Conservation (phyloP, 371 early-diverging fungal genomes). For the Rhizopus microsporus region DNA sequence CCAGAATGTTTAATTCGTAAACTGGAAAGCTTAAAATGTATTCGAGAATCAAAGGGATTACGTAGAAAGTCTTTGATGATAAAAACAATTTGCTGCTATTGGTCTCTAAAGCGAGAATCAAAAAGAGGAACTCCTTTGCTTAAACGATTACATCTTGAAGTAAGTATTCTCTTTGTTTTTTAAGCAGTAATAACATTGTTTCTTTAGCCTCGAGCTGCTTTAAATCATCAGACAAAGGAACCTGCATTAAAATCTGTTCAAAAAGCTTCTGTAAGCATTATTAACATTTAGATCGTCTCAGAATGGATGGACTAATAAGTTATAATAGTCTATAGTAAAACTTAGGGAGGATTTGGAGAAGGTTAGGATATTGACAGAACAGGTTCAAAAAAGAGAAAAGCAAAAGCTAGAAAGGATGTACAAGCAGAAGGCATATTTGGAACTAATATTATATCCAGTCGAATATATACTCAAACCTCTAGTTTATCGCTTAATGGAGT, state of each 20-base stretch:
- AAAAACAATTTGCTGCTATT: slow-evolving; percentile 79
- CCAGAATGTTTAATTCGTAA: slow-evolving; percentile 69
- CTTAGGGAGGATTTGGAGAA: slow-evolving; percentile 87
- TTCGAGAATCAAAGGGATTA: slow-evolving; percentile 41
- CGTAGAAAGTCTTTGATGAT: slow-evolving; percentile 62
- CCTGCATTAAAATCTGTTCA: slow-evolving; percentile 77
- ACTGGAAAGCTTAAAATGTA: slow-evolving; percentile 52
- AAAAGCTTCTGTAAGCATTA: slow-evolving; percentile 51
- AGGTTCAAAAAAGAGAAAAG: slow-evolving; percentile 86
- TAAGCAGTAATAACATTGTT: not conserved
- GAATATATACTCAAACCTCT: slow-evolving; percentile 63
- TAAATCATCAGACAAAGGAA: slow-evolving; percentile 77
- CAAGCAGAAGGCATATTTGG: slow-evolving; percentile 68
- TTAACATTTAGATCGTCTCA: not conserved
- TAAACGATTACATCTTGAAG: slow-evolving; percentile 94
- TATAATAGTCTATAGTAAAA: slow-evolving; percentile 39
- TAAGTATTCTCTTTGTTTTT: slow-evolving; percentile 21
- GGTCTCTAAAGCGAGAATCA: slow-evolving; percentile 90
- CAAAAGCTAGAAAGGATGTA: slow-evolving; percentile 70
- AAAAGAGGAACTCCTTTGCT: slow-evolving; percentile 90
- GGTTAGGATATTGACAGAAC: slow-evolving; percentile 83
- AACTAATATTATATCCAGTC: slow-evolving; percentile 73
- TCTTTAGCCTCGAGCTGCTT: slow-evolving; percentile 89
- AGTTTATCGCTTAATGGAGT: slow-evolving; percentile 69
- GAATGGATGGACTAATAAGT: not conserved